Conservation (phyloP, 2,329 filamentous ascomycete species). For the Penicillium sp. region DNA sequence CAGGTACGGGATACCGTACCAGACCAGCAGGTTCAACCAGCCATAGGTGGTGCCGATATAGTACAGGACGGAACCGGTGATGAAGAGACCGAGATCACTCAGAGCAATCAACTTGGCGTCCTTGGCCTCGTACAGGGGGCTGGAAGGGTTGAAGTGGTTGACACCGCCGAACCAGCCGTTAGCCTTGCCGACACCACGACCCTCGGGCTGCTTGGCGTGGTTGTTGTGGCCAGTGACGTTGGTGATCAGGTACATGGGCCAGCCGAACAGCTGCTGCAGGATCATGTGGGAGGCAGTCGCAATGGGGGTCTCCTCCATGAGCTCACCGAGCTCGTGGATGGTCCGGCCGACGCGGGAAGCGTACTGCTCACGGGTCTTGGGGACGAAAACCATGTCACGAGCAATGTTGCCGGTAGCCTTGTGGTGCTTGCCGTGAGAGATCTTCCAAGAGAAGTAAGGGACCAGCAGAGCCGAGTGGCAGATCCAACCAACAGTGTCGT, state of each 20-base stretch:
- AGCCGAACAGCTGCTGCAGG: conserved; percentile 86
- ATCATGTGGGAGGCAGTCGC: conserved; percentile 75
- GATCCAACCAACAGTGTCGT: conserved; percentile 91
- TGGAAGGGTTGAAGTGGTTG: conserved; percentile 91
- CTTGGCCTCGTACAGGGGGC: conserved; percentile 88
- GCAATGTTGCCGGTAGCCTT: conserved; percentile 97
- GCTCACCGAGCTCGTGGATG: conserved; percentile 80
- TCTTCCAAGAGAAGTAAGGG: conserved; percentile 99
- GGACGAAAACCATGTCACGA: conserved; percentile 99
- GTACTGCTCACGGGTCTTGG: conserved; percentile 82
- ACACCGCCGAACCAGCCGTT: conserved; percentile 82
- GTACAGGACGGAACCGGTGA: conserved; percentile 66
- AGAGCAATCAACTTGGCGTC: conserved; percentile 85
- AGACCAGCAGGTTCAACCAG: conserved; percentile 83
- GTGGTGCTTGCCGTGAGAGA: conserved; percentile 99
- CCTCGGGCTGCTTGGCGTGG: conserved; percentile 89
- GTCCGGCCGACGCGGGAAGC: conserved; percentile 74
- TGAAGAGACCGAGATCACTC: conserved; percentile 78
- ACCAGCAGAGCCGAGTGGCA: conserved; percentile 87
- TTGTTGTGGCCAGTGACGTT: conserved; percentile 97
- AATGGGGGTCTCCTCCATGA: conserved; percentile 93
- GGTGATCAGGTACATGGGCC: conserved; percentile 86
- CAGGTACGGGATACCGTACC: conserved; percentile 93
- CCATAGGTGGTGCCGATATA: conserved; percentile 77
- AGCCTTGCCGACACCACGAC: conserved; percentile 87